Evolutionary conservation across 1,284 basidiomycete species (phyloP).

Genomic region (Leccinum fallax): DNA sequence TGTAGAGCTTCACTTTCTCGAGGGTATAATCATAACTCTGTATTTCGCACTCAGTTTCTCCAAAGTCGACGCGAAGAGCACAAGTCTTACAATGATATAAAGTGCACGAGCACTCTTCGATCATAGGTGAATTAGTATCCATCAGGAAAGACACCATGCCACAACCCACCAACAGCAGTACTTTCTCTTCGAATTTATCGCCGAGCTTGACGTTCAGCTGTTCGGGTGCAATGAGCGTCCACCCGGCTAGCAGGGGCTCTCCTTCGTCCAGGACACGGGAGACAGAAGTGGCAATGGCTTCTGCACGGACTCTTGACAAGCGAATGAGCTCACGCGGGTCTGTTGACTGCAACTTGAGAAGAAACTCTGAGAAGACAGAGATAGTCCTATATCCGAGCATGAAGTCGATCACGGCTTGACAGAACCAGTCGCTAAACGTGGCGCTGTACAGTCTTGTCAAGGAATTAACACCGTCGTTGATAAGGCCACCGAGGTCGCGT

Average conservation of each 20-base stretch:
- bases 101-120: slow-evolving; percentile 62
- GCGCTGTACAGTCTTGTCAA: slow-evolving; percentile 85
- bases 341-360: slow-evolving; percentile 81
- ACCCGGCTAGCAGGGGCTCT: slow-evolving; percentile 81
- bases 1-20: slow-evolving; percentile 89
- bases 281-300: slow-evolving; percentile 87
- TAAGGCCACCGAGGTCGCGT: slow-evolving; percentile 86
- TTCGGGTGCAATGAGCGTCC: slow-evolving; percentile 90
- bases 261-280: slow-evolving; percentile 81
- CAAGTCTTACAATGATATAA: slow-evolving; percentile 61
- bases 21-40: slow-evolving; percentile 90
- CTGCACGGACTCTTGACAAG: slow-evolving; percentile 84
- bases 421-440: slow-evolving; percentile 94
- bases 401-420: slow-evolving; percentile 92
- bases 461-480: slow-evolving; percentile 93
- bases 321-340: slow-evolving; percentile 90
- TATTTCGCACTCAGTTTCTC: slow-evolving; percentile 11
- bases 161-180: slow-evolving; percentile 76
- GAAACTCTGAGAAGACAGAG: slow-evolving; percentile 89
- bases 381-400: slow-evolving; percentile 85
- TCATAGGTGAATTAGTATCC: slow-evolving; percentile 8
- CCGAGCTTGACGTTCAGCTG: slow-evolving; percentile 73
- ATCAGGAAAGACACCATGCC: not conserved
- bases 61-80: not conserved
- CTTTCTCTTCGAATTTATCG: slow-evolving; percentile 89